Evolutionary conservation across 1,139 yeast genomes (phyloP).

Genomic region (Suhomyces wounanorum): DNA sequence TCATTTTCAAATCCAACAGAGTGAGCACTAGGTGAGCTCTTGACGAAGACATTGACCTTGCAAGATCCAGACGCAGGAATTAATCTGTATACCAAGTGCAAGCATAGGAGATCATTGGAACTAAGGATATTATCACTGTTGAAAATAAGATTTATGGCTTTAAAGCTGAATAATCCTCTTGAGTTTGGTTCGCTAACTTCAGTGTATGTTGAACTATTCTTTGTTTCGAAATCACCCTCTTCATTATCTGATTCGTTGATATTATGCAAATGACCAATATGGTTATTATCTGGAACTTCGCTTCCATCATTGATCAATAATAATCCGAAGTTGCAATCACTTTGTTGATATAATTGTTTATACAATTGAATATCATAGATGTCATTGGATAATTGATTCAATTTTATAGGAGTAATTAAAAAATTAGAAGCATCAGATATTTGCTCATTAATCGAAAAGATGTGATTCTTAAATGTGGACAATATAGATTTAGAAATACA

Average conservation of each 20-base stretch:
- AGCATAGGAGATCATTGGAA: slow-evolving; percentile 35
- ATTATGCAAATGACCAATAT: slow-evolving; percentile 7
- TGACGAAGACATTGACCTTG: slow-evolving; percentile 27
- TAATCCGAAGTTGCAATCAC: slow-evolving; percentile 35
- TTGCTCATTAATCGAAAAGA: slow-evolving; percentile 35
- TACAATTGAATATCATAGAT: slow-evolving; percentile 26
- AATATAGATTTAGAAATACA: slow-evolving; percentile 56
- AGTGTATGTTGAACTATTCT: slow-evolving; percentile 6
- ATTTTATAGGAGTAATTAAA: slow-evolving; percentile 27
- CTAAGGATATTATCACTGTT: slow-evolving; percentile 37
- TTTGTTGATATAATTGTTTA: slow-evolving; percentile 28
- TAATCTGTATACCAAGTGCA: slow-evolving; percentile 29
- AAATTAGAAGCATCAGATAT: slow-evolving; percentile 28
- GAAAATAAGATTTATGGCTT: slow-evolving; percentile 28
- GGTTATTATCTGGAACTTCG: slow-evolving; percentile 2
- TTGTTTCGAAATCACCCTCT: slow-evolving; percentile 10
- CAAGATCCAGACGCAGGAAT: slow-evolving; percentile 11
- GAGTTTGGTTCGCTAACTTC: slow-evolving; percentile 14
- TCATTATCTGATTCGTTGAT: slow-evolving; percentile 11
- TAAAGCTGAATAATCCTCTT: slow-evolving; percentile 20
- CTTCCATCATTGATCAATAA: slow-evolving; percentile 25
- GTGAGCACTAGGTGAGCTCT: slow-evolving; percentile 15
- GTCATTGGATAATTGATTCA: slow-evolving; percentile 23
- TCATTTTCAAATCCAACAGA: slow-evolving; percentile 26
- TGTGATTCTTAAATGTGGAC: slow-evolving; percentile 41